Conservation (phyloP, 2,329 filamentous ascomycete species). For the Iodosphaeria phyllophila region DNA sequence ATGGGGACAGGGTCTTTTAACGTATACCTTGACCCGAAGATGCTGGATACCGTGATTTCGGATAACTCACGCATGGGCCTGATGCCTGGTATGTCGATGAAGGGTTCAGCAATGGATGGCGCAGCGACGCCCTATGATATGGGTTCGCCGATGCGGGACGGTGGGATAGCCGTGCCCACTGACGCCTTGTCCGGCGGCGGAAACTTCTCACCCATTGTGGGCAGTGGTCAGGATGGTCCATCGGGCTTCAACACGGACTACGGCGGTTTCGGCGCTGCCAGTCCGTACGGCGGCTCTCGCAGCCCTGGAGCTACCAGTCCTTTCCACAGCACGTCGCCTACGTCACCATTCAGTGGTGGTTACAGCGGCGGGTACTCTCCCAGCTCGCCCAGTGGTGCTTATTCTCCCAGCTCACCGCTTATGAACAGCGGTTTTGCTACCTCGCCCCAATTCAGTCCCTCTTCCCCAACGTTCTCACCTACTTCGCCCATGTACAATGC, state of each 20-base stretch:
- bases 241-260: constrained; percentile 47
- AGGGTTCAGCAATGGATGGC: constrained; percentile 58
- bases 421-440: constrained; percentile 37
- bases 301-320: constrained; percentile 60
- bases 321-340: constrained; percentile 50
- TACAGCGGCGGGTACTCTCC: constrained; percentile 47
- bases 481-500: constrained; percentile 28
- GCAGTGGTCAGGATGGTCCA: constrained; percentile 52
- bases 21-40: constrained; percentile 78
- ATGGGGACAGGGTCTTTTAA: constrained; percentile 96
- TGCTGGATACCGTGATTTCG: constrained; percentile 87
- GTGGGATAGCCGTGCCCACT: constrained; percentile 42
- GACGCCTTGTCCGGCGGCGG: constrained; percentile 29
- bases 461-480: constrained; percentile 43
- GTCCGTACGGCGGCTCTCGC: constrained; percentile 47
- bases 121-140: constrained; percentile 90
- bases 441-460: constrained; percentile 44
- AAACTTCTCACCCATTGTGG: constrained; percentile 63
- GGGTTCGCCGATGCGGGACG: constrained; percentile 52
- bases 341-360: constrained; percentile 45
- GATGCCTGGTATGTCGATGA: constrained; percentile 61
- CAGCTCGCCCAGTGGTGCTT: constrained; percentile 54
- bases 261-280: constrained; percentile 33
- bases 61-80: constrained; percentile 77
- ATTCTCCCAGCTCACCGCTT: constrained; percentile 61